Conservation (phyloP, 2,329 filamentous ascomycete genomes). For the Stagonosporopsis tanaceti region DNA sequence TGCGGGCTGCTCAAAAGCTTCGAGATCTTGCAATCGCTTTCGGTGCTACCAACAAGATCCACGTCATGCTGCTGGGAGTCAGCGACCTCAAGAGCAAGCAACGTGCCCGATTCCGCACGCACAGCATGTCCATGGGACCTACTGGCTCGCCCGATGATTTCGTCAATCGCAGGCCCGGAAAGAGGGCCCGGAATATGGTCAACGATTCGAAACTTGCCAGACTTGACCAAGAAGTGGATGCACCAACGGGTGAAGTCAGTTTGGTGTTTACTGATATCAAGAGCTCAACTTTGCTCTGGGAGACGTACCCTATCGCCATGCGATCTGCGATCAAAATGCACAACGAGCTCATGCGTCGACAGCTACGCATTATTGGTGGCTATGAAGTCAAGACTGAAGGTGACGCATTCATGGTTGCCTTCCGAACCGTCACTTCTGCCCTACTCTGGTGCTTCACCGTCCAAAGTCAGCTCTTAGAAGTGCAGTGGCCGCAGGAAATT, state of each 20-base stretch:
- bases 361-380: slow-evolving; percentile 90
- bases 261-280: slow-evolving; percentile 99
- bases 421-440: slow-evolving; percentile 93
- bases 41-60: slow-evolving; percentile 91
- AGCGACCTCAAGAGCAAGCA: slow-evolving; percentile 88
- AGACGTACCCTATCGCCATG: slow-evolving; percentile 94
- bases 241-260: slow-evolving; percentile 87
- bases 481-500: slow-evolving; percentile 93
- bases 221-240: slow-evolving; percentile 88
- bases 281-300: slow-evolving; percentile 95
- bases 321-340: slow-evolving; percentile 95
- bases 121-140: slow-evolving; percentile 85
- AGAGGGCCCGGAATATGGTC: slow-evolving; percentile 63
- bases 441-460: slow-evolving; percentile 96
- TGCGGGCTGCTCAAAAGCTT: slow-evolving; percentile 93
- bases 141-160: slow-evolving; percentile 77
- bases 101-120: slow-evolving; percentile 75
- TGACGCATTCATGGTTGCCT: slow-evolving; percentile 99
- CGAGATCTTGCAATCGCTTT: slow-evolving; percentile 95
- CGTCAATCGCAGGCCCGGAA: slow-evolving; percentile 66
- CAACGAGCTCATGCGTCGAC: slow-evolving; percentile 94
- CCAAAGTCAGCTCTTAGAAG: slow-evolving; percentile 85
- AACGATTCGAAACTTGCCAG: slow-evolving; percentile 87
- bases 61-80: slow-evolving; percentile 98
- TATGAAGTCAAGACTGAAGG: slow-evolving; percentile 99